Evolutionary conservation across 2,329 filamentous ascomycete genomes (phyloP), one percentile per base, ranked within the genome.

Genomic region (Ambrosiella cleistominuta): DNA sequence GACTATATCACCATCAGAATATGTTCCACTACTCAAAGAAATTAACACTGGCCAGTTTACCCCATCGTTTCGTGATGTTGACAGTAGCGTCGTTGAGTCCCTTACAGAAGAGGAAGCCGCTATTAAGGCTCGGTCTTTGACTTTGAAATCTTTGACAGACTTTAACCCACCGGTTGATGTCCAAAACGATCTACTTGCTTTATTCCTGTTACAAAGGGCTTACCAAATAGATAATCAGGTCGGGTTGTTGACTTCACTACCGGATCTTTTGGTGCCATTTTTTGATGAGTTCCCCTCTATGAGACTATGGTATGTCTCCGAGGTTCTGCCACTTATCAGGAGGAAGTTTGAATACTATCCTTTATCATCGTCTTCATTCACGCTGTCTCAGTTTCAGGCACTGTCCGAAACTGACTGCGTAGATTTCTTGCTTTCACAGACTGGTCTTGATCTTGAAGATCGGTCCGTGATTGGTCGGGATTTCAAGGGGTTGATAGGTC

Each of bases 281-380:
- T 71, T 88, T 13, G 71, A 78, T 54, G 74, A 78, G 60, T 77
- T 78, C 42, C 73, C 79, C 7, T 78, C 74, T 59, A 71, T 90
- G 42, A 76, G 80, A 54, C 78, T 74, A 0, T 88, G 86, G 85
- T 77, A 82, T 65, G 75, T 86, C 17, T 84, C 84, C 0, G 79
- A 77, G 1, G 73, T 87, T 13, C 70, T 90, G 7, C 86, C 86
- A 0, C 72, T 89, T 9, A 67, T 88, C 40, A 75, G 85, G 54
- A 74, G 85, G 19, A 83, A 82, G 63, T 78, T 80, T 65, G 82
- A 86, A 67, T 89, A 86, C 66, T 82, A 88, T 63, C 76, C 80
- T 0, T 67, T 76, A 12, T 67, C 69, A 1, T 67, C 72, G 1
- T 68, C 75, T 7, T 63, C 69, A 3, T 70, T 78, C 12, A 78